Evolutionary conservation across 768 basidiomycete genomes (phyloP).

Genomic region (Crassisporium funariophilum): DNA sequence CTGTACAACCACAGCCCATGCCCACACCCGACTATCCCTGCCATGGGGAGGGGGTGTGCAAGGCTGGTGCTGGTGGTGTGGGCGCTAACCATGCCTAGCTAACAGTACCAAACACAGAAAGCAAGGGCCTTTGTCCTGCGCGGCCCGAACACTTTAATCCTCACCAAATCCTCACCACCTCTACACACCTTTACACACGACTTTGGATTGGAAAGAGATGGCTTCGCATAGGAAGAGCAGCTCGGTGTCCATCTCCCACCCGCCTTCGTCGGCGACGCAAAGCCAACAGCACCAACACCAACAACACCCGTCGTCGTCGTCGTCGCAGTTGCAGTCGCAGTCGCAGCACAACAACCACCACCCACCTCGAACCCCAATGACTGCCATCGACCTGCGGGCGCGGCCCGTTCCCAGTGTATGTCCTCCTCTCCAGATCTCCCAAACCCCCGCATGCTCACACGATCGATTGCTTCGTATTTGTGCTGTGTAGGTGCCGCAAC

Average conservation of each 20-base stretch:
- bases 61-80: too few species aligned
- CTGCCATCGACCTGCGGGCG: slow-evolving; percentile 6
- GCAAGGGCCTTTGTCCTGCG: slow-evolving; percentile 1
- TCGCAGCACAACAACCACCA: not conserved
- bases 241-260: slow-evolving; percentile 9
- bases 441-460: not conserved
- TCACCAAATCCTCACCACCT: not conserved
- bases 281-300: slow-evolving; percentile 4
- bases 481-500: slow-evolving; percentile 65
- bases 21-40: too few species aligned
- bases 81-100: slow-evolving; percentile 13
- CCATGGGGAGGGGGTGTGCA: too few species aligned
- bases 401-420: slow-evolving; percentile 12
- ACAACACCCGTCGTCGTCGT: not conserved
- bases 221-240: slow-evolving; percentile 8
- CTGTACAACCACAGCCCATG: too few species aligned
- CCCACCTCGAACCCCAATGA: not conserved
- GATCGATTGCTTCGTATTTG: not conserved
- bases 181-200: not conserved
- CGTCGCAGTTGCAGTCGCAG: not conserved
- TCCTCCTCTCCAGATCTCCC: not conserved
- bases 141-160: not conserved
- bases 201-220: too few species aligned
- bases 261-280: not conserved
- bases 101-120: slow-evolving; percentile 18